A percentile compares a stretch with the other conserved stretches of the same genome.
Evolutionary conservation across 176 grass and related monocot genomes (phyloP).

Genomic region (Bonia amplexicaulis): DNA sequence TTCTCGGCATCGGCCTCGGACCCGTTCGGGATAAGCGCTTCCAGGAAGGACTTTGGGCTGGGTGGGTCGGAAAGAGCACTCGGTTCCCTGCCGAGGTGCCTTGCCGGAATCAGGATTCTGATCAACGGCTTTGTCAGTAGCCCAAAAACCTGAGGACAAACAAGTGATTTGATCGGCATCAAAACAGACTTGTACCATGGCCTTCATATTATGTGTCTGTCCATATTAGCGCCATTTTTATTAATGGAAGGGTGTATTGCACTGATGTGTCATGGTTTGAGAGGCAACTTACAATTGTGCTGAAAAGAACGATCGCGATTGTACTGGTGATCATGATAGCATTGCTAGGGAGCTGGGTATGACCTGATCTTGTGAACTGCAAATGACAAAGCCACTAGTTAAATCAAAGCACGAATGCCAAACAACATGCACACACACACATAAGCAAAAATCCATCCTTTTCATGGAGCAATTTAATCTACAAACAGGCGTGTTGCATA

Average conservation of each 20-base stretch:
- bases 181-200: background rate
- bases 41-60: constrained; percentile 73
- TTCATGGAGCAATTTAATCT: background rate
- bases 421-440: background rate
- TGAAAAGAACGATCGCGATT: constrained; percentile 79
- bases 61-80: constrained; percentile 61
- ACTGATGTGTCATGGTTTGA: background rate
- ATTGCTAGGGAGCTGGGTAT: constrained; percentile 78
- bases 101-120: constrained; percentile 47
- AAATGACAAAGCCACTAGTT: background rate
- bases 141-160: constrained; percentile 68
- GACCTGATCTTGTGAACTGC: constrained; percentile 83
- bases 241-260: background rate
- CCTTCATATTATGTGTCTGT: constrained; percentile 2
- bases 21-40: constrained; percentile 26
- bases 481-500: background rate
- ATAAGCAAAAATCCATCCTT: background rate
- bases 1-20: constrained; percentile 35
- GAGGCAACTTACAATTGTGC: constrained; percentile 64
- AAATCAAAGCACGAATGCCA: background rate
- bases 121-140: constrained; percentile 82
- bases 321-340: constrained; percentile 95
- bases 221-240: background rate
- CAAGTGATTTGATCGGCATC: background rate
- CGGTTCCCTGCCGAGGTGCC: constrained; percentile 39